Evolutionary conservation across 1,284 basidiomycete species (phyloP), one percentile per base, ranked within the genome.

Genomic region (Tausonia pullulans): DNA sequence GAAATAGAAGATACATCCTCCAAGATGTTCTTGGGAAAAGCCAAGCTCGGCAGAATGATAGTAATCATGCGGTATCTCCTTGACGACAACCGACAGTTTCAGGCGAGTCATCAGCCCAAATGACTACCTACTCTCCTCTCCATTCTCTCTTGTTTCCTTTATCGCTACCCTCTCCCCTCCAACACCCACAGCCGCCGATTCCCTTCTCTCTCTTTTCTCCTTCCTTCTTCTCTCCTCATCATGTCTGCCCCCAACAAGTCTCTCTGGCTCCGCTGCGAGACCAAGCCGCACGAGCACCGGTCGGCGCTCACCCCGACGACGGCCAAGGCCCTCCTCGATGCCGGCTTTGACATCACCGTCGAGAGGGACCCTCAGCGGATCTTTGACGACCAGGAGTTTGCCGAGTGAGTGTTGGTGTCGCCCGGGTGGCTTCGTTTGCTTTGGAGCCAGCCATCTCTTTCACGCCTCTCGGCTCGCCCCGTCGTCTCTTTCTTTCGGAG

Each of bases 351-450:
- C 63, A 87, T 99, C 74, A 84, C 81, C 67, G 94, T 98, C 67
- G 95, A 98, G 78, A 83, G 89, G 69, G 95, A 98, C 77, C 83
- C 88, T 64, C 91, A 98, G 78, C 81, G 96, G 69, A 97, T 97
- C 75, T 99, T 98, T 78, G 85, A 90, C 70, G 93, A 98, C 75
- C 80, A 82, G 61, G 95, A 99, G 78, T 98, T 88, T 74, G 89
- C 92, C 77, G 83, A 81, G 94, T 97, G 78, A 74, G 89, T 82
- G 63, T 52, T 39, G 27, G 27, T 27, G 27, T 27, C 27, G 27
- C 27, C 27, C 27, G 27, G 27, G 27, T 27, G 27, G 27, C 27
- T 27, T 27, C 2, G 27, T 27, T 27, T 27, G 27, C 27, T 27
- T 27, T 27, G 27, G 27, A 27, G 27, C 27, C 27, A 27, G 27